Evolutionary conservation across 768 basidiomycete species (phyloP).

Genomic region (Rhizopogon vulgaris): DNA sequence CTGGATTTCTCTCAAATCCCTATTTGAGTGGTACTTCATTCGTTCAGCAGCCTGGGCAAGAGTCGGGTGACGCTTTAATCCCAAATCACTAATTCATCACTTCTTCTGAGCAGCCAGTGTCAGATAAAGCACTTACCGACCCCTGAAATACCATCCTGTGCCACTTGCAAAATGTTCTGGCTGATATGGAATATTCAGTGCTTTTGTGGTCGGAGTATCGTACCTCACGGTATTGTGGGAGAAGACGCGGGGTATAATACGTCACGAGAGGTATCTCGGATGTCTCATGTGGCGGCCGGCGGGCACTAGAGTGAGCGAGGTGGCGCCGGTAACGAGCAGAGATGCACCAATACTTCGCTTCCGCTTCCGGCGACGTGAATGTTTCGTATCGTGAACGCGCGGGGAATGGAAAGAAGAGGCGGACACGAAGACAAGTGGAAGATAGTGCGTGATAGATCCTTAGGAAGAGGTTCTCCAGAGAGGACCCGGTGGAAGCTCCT

Average conservation of each 20-base stretch:
- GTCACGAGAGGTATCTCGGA: slow-evolving; percentile 19
- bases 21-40: slow-evolving; percentile 30
- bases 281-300: slow-evolving; percentile 3
- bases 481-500: not conserved
- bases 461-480: slow-evolving; percentile 5
- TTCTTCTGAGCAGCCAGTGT: not conserved
- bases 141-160: slow-evolving; percentile 39
- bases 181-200: slow-evolving; percentile 23
- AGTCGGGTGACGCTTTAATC: slow-evolving; percentile 29
- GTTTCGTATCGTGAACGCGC: slow-evolving; percentile 9
- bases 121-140: slow-evolving; percentile 26
- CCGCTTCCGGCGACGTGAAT: slow-evolving; percentile 18
- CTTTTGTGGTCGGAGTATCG: slow-evolving; percentile 1
- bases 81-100: not conserved
- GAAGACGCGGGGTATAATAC: slow-evolving; percentile 31
- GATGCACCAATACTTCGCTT: slow-evolving; percentile 27
- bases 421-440: slow-evolving; percentile 10
- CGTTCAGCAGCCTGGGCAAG: slow-evolving; percentile 24
- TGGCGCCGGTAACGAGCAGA: slow-evolving; percentile 21
- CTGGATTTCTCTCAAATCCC: slow-evolving; percentile 34
- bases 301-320: slow-evolving; percentile 6
- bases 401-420: slow-evolving; percentile 7
- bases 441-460: slow-evolving; percentile 10
- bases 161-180: slow-evolving; percentile 38
- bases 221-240: slow-evolving; percentile 31